These are phyloP conservation scores for Earliella scabrosa DNA, from an alignment of 1,284 basidiomycete genomes.

Conservation along the genomic window DNA sequence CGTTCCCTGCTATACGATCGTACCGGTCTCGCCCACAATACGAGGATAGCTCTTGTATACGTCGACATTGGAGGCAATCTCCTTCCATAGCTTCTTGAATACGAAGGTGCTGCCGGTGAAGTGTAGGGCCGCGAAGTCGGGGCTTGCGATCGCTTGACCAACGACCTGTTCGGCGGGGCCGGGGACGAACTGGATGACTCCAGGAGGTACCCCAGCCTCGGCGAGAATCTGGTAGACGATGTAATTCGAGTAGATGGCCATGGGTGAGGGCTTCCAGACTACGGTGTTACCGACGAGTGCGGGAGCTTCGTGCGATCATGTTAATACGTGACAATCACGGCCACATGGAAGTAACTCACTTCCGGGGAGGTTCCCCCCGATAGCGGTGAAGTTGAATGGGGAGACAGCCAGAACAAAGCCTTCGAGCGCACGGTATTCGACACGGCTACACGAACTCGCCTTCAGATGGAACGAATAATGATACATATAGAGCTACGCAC, in stretches of 20 bases:
- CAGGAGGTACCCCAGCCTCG: constrained; percentile 93
- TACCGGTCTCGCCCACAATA: constrained; percentile 91
- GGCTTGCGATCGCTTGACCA: constrained; percentile 80
- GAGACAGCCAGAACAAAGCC: constrained; percentile 98
- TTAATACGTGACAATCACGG: background rate
- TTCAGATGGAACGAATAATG: background rate
- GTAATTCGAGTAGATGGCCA: constrained; percentile 96
- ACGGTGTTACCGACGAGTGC: constrained; percentile 95
- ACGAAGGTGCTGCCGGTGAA: constrained; percentile 97
- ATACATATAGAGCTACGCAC: constrained; percentile 50
- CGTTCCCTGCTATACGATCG: constrained; percentile 12
- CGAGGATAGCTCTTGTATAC: constrained; percentile 89
- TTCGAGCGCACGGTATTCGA: constrained; percentile 95
- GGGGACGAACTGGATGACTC: constrained; percentile 97
- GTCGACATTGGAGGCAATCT: constrained; percentile 89
- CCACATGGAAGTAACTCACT: constrained; percentile 43
- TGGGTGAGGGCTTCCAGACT: constrained; percentile 98
- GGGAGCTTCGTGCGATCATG: constrained; percentile 57
- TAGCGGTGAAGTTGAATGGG: constrained; percentile 99
- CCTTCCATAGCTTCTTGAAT: constrained; percentile 96
- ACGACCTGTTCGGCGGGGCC: constrained; percentile 85
- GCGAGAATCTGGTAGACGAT: constrained; percentile 89
- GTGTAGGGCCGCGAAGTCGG: constrained; percentile 87
- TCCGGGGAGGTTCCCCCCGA: constrained; percentile 90
- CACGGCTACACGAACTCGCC: constrained; percentile 60